Evolutionary conservation across 169 alveolate species (phyloP), one percentile per base, ranked within the genome.

Genomic region (Babesia divergens): DNA sequence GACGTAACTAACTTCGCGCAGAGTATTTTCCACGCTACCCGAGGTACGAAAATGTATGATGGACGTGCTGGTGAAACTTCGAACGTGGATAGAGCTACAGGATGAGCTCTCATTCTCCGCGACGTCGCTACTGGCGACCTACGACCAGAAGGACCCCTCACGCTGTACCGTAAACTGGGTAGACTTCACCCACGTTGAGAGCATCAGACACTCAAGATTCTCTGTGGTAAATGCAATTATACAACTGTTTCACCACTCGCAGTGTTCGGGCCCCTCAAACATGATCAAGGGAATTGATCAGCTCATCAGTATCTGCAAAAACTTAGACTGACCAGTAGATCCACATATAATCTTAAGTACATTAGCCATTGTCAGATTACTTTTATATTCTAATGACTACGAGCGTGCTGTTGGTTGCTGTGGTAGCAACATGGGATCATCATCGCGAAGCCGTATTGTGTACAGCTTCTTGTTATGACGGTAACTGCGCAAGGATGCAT

Each of bases 141-240:
- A 59, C 47, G 88, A 80, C 47, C 84, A 56, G 46, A 35, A 14
- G 24, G 20, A 69, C 59, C 56, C 50, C 24, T 5, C 32, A 4
- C 44, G n/a, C 29, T 71, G 64, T 32, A 62, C 37, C 1, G 67
- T 71, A 13, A 68, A 55, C 68, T 80, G 88, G 88, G 72, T 80
- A 8, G 88, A 80, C 65, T 80, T 80, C 74, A 71, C 77, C 20
- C 79, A 80, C 58, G 81, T 80, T n/a, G 52, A 69, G 52, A 49
- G 72, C 49, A 26, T 47, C 58, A 62, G 37, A 7, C 59, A 47
- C 40, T 62, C 72, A 11, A 58, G 37, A 18, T 62, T 35, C 53
- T 6, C 65, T 14, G 77, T 66, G 54, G 56, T 60, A 60, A 31
- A 43, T 16, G 1, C 2, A 6, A 3, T 0, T 8, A 3, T 2